Conservation (phyloP, 2,329 filamentous ascomycete species). For the Fusarium sp. region DNA sequence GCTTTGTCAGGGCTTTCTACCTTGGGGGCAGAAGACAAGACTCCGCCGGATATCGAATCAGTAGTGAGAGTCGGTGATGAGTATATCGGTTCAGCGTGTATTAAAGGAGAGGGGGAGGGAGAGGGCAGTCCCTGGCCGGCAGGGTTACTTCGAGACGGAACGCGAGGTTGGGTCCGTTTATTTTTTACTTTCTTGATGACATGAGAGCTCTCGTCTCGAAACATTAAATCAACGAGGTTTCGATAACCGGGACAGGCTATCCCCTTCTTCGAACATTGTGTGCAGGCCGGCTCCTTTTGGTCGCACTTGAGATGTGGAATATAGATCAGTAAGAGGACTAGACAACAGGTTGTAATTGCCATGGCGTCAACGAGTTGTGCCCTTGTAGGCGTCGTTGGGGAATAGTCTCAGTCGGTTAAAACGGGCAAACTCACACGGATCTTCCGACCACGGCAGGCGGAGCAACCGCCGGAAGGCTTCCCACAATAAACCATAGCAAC, state of each 20-base stretch:
- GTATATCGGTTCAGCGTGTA: conserved; percentile 6
- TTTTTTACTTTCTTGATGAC: conserved; percentile 64
- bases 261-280: conserved; percentile 65
- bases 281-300: conserved; percentile 62
- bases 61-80: conserved; percentile 15
- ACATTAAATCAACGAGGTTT: conserved; percentile 66
- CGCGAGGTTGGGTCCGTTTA: conserved; percentile 41
- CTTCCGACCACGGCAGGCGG: conserved; percentile 66
- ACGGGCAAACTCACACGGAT: conserved; percentile 59
- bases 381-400: not conserved
- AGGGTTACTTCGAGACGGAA: conserved; percentile 39
- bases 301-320: conserved; percentile 58
- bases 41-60: conserved; percentile 3
- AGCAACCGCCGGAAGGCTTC: conserved; percentile 67
- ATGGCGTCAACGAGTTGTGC: not conserved
- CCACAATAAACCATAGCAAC: conserved; percentile 67
- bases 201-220: conserved; percentile 66
- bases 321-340: conserved; percentile 8
- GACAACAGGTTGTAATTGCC: not conserved
- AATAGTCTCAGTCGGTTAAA: not conserved
- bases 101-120: conserved; percentile 31
- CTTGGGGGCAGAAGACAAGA: conserved; percentile 6
- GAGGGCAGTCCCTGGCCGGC: conserved; percentile 28
- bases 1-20: conserved; percentile 15
- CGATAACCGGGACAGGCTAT: conserved; percentile 66